Conservation (phyloP, 2,329 filamentous ascomycete genomes). For the Apiospora rasikravindrae region DNA sequence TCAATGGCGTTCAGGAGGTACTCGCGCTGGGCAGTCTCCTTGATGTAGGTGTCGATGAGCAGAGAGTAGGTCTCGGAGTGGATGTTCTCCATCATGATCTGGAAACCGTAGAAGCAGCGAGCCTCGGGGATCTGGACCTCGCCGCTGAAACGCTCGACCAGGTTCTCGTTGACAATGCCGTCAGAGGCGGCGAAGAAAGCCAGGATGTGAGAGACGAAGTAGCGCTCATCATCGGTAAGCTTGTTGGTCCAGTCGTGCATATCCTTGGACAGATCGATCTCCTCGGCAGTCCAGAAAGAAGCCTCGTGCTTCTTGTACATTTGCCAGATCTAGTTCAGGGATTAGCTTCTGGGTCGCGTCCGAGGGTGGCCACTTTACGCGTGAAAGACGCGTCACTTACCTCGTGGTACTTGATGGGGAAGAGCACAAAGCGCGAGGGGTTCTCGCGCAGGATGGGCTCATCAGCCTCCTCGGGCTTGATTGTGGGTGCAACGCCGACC, state of each 20-base stretch:
- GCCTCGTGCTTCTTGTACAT: slow-evolving; percentile 99
- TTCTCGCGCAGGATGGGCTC: slow-evolving; percentile 97
- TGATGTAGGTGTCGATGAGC: slow-evolving; percentile 99
- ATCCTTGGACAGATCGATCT: slow-evolving; percentile 99
- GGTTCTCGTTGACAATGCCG: slow-evolving; percentile 99
- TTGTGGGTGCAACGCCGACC: slow-evolving; percentile 50
- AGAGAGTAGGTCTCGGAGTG: slow-evolving; percentile 99
- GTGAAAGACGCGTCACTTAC: slow-evolving; percentile 70
- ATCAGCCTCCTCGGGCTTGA: slow-evolving; percentile 74
- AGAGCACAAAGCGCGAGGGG: slow-evolving; percentile 93
- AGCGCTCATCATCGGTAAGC: slow-evolving; percentile 94
- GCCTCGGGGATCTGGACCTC: slow-evolving; percentile 98
- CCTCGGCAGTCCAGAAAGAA: slow-evolving; percentile 99
- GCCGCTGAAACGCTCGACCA: slow-evolving; percentile 94
- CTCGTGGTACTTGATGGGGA: slow-evolving; percentile 99
- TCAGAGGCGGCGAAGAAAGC: slow-evolving; percentile 99
- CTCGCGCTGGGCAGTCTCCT: slow-evolving; percentile 90
- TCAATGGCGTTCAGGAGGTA: slow-evolving; percentile 99
- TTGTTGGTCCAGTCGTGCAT: slow-evolving; percentile 99
- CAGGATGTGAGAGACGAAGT: slow-evolving; percentile 97
- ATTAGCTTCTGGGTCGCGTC: slow-evolving; percentile 33
- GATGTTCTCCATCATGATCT: slow-evolving; percentile 99
- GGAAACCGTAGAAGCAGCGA: slow-evolving; percentile 99
- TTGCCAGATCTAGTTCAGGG: slow-evolving; percentile 83
- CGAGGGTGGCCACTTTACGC: slow-evolving; percentile 67